A percentile compares a stretch with the other conserved stretches of the same genome.
Conservation (phyloP, 148 eudicot species). For the Limonium bicolor region DNA sequence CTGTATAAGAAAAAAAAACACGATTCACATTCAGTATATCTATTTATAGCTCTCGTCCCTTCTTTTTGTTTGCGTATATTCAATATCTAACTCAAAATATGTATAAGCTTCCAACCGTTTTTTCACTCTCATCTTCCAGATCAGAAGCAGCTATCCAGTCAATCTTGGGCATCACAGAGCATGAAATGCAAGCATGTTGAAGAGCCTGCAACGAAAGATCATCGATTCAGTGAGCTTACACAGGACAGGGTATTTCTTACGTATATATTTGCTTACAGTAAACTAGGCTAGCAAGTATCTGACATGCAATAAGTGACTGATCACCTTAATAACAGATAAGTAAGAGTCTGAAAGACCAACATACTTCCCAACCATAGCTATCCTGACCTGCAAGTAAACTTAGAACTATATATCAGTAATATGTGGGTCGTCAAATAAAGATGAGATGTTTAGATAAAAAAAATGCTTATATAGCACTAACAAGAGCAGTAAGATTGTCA, state of each 20-base stretch:
- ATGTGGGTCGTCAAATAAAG: no score
- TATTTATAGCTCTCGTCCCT: no score
- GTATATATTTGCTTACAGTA: background rate
- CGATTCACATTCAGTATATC: no score
- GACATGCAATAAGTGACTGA: constrained; percentile 1
- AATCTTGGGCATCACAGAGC: constrained; percentile 62
- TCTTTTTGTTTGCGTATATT: no score
- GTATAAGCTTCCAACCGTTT: constrained; percentile 49
- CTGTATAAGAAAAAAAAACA: constrained; percentile 28
- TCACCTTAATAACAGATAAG: constrained; percentile 83
- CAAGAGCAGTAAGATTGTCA: no score
- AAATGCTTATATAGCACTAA: no score
- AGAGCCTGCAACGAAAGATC: constrained; percentile 47
- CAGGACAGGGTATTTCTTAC: background rate
- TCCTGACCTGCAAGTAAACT: constrained; percentile 78
- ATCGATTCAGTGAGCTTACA: constrained; percentile 3
- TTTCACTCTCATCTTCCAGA: constrained; percentile 85
- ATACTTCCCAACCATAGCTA: constrained; percentile 98
- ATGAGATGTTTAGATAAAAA: no score
- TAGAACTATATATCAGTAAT: no score
- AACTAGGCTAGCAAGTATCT: background rate
- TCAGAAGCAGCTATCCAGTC: constrained; percentile 99
- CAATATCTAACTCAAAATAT: no score
- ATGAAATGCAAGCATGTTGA: constrained; percentile 91
- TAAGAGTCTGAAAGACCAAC: constrained; percentile 87